Evolutionary conservation across 495 filamentous ascomycete species (phyloP).

Genomic region (Podospora sp.): DNA sequence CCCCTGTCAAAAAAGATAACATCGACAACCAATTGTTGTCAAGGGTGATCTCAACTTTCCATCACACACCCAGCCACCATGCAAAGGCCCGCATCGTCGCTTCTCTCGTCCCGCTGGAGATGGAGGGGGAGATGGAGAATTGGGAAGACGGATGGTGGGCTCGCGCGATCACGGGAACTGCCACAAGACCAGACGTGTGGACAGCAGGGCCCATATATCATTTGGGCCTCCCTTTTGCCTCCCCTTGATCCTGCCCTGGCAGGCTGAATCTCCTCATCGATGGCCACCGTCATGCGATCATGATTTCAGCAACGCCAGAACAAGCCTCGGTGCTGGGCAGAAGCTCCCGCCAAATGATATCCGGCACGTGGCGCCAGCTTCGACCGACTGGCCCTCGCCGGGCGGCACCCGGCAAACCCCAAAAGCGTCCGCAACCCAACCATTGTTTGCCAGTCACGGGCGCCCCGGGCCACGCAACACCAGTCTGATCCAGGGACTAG

Average conservation of each 20-base stretch:
- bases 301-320: neutral
- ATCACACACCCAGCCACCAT: conserved; percentile 7
- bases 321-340: neutral
- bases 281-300: neutral
- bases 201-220: neutral
- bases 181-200: conserved; percentile 5
- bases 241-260: neutral
- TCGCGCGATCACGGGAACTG: conserved; percentile 1
- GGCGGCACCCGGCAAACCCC: conserved; percentile 6
- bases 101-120: neutral
- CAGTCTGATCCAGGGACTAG: neutral
- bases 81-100: conserved; percentile 1
- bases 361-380: conserved; percentile 8
- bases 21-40: neutral
- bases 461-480: neutral
- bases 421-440: conserved; percentile 8
- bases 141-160: neutral
- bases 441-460: neutral
- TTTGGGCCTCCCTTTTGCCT: neutral
- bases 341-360: neutral
- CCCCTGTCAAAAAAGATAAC: neutral
- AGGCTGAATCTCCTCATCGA: neutral
- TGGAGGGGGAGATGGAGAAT: neutral
- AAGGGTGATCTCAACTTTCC: neutral
- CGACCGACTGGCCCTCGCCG: conserved; percentile 6